Conservation (phyloP, 495 filamentous ascomycete genomes). For the Paragyromitra xinjiangensis region DNA sequence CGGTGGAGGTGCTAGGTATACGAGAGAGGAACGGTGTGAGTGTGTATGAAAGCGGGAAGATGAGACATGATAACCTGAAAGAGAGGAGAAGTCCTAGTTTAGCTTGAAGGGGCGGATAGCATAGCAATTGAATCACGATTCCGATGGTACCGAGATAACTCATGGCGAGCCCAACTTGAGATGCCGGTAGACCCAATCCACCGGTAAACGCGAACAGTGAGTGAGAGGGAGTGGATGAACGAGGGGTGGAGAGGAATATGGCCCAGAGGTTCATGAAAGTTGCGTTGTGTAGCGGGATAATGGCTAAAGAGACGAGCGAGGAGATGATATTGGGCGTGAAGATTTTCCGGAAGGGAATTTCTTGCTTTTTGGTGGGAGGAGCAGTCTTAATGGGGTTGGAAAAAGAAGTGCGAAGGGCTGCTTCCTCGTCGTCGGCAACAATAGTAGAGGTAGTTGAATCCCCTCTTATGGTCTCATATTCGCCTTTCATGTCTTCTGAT, state of each 20-base stretch:
- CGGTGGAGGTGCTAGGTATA: slow-evolving; percentile 61
- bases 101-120: slow-evolving; percentile 71
- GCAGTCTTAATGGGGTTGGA: slow-evolving; percentile 53
- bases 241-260: slow-evolving; percentile 74
- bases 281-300: slow-evolving; percentile 75
- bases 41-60: slow-evolving; percentile 74
- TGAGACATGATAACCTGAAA: slow-evolving; percentile 67
- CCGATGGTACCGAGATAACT: slow-evolving; percentile 74
- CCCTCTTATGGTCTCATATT: not conserved
- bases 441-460: slow-evolving; percentile 7
- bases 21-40: slow-evolving; percentile 73
- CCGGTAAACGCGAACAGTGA: slow-evolving; percentile 69
- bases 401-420: slow-evolving; percentile 19
- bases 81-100: slow-evolving; percentile 62
- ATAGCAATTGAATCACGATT: slow-evolving; percentile 71
- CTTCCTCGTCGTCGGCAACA: slow-evolving; percentile 27
- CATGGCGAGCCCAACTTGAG: slow-evolving; percentile 73
- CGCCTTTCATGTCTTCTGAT: slow-evolving; percentile 45
- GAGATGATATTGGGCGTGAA: slow-evolving; percentile 70
- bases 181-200: slow-evolving; percentile 72
- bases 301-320: slow-evolving; percentile 70
- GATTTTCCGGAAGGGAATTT: slow-evolving; percentile 66
- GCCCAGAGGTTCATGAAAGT: slow-evolving; percentile 78
- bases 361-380: slow-evolving; percentile 50
- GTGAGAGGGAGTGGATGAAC: slow-evolving; percentile 61